Evolutionary conservation across 2,329 filamentous ascomycete species (phyloP).

Genomic region (Dactylellina drechsleri): DNA sequence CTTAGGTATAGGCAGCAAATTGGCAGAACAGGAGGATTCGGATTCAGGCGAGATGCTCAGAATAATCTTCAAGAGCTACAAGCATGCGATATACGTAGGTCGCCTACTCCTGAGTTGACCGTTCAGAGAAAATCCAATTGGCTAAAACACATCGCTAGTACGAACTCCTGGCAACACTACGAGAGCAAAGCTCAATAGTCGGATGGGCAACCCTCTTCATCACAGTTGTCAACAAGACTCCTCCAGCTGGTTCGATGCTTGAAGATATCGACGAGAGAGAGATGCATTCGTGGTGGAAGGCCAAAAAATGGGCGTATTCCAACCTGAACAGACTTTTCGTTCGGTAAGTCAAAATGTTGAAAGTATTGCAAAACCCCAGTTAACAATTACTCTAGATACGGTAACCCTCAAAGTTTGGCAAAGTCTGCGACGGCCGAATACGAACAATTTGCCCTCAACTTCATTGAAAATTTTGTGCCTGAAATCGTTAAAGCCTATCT

Average conservation of each 20-base stretch:
- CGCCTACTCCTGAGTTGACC: background rate
- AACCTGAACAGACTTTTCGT: conserved; percentile 97
- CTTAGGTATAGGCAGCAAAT: conserved; percentile 83
- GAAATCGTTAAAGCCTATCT: conserved; percentile 97
- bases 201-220: conserved; percentile 97
- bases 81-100: conserved; percentile 94
- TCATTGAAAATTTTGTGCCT: conserved; percentile 89
- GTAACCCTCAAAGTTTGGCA: conserved; percentile 80
- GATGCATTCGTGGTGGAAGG: conserved; percentile 98
- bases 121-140: background rate
- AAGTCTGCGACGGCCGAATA: conserved; percentile 76
- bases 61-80: conserved; percentile 94
- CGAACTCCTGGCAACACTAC: conserved; percentile 81
- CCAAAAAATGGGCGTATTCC: conserved; percentile 99
- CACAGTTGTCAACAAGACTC: conserved; percentile 84
- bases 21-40: conserved; percentile 88
- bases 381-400: conserved; percentile 72
- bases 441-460: conserved; percentile 84
- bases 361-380: conserved; percentile 41
- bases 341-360: conserved; percentile 68
- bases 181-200: conserved; percentile 83
- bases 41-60: conserved; percentile 98
- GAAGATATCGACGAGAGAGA: conserved; percentile 87
- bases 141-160: conserved; percentile 68
- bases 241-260: conserved; percentile 79